Conservation (phyloP, 169 alveolate genomes). For the Theileria orientalis region DNA sequence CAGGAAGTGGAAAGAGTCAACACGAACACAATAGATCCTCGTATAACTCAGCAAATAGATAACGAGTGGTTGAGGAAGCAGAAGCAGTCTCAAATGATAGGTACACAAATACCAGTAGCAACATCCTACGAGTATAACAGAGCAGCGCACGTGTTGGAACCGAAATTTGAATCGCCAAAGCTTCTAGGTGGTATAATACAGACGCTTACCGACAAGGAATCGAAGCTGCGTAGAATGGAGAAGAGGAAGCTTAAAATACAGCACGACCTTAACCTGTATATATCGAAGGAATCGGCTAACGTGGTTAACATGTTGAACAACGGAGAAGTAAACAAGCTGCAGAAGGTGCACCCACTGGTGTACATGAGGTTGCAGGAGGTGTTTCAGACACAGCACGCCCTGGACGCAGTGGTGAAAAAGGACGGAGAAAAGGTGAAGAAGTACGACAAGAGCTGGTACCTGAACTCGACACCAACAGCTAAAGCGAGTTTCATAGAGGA, state of each 20-base stretch:
- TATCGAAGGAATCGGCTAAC: conserved; percentile 59
- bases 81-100: conserved; percentile 21
- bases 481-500: conserved; percentile 40
- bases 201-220: conserved; percentile 63
- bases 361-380: conserved; percentile 52
- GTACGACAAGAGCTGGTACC: conserved; percentile 59
- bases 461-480: conserved; percentile 11
- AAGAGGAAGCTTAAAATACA: conserved; percentile 42
- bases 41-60: conserved; percentile 33
- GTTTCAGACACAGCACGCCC: conserved; percentile 38
- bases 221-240: conserved; percentile 43
- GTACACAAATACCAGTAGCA: conserved; percentile 33
- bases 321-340: conserved; percentile 28
- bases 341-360: conserved; percentile 56
- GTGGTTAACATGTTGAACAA: conserved; percentile 39
- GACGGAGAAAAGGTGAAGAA: conserved; percentile 22
- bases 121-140: conserved; percentile 48
- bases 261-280: conserved; percentile 41
- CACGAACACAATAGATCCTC: conserved; percentile 17
- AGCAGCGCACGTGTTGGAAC: conserved; percentile 29
- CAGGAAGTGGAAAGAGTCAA: conserved; percentile 14
- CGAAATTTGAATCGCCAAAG: conserved; percentile 30
- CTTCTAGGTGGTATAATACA: conserved; percentile 63
- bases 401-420: conserved; percentile 24
- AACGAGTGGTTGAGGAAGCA: conserved; percentile 41